Conservation (phyloP, 805 yeast species). For the Teunomyces panamensis region DNA sequence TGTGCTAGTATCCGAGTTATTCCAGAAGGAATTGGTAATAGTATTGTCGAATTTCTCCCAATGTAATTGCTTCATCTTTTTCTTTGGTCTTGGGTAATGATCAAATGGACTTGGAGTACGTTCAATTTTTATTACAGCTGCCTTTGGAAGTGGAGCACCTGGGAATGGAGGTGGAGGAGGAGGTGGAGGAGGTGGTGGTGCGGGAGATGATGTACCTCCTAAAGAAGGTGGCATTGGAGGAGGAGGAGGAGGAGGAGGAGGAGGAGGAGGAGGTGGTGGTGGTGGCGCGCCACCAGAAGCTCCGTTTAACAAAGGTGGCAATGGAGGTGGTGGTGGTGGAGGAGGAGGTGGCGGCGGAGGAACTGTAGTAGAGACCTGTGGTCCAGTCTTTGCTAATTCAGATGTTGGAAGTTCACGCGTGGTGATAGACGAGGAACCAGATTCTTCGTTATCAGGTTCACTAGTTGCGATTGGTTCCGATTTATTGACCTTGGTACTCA, state of each 20-base stretch:
- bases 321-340: constrained; percentile 32
- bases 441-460: not conserved
- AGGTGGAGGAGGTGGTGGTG: constrained; percentile 12
- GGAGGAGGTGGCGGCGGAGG: constrained; percentile 13
- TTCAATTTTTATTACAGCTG: constrained; percentile 10
- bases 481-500: constrained; percentile 48
- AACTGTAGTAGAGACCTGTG: not conserved
- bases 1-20: constrained; percentile 37
- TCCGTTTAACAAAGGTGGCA: constrained; percentile 5
- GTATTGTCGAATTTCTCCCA: constrained; percentile 70
- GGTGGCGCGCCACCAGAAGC: not conserved
- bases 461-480: constrained; percentile 30
- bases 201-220: not conserved
- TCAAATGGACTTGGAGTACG: constrained; percentile 31
- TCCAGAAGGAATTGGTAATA: constrained; percentile 63
- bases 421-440: too few species aligned
- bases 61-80: constrained; percentile 71
- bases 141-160: constrained; percentile 22
- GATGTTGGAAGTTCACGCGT: not conserved
- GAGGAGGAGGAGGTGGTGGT: constrained; percentile 4
- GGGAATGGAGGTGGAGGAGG: constrained; percentile 24
- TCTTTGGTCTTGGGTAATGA: constrained; percentile 54
- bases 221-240: constrained; percentile 18
- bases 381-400: not conserved
- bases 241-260: constrained; percentile 26